Evolutionary conservation across 441 rosid species (phyloP).

Genomic region (Adansonia madagascariensis): DNA sequence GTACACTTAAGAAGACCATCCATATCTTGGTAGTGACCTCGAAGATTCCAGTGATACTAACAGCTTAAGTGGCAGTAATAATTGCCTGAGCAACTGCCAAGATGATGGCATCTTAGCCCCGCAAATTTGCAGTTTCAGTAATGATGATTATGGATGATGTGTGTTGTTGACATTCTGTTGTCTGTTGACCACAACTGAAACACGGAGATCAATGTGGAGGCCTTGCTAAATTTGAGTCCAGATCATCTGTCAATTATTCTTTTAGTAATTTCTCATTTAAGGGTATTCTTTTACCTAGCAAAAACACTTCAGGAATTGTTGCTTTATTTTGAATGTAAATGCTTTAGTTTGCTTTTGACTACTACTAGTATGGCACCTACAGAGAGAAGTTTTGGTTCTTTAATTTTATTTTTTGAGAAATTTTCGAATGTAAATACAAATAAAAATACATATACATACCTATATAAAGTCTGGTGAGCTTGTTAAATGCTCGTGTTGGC

Average conservation of each 20-base stretch:
- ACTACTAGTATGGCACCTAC: not conserved
- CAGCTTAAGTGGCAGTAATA: slow-evolving; percentile 88
- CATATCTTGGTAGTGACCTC: slow-evolving; percentile 71
- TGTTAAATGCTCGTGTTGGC: not conserved
- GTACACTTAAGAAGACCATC: slow-evolving; percentile 71
- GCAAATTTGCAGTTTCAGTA: not conserved
- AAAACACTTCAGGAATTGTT: not conserved
- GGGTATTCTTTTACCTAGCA: slow-evolving; percentile 41
- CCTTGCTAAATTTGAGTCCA: slow-evolving; percentile 72
- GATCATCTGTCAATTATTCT: slow-evolving; percentile 76
- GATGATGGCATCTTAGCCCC: slow-evolving; percentile 69
- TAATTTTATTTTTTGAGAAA: not conserved
- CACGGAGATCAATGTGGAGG: slow-evolving; percentile 88
- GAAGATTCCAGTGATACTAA: slow-evolving; percentile 87
- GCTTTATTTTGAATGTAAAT: not conserved
- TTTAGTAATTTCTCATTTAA: slow-evolving; percentile 98
- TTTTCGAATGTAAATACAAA: not conserved
- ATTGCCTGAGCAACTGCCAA: slow-evolving; percentile 76
- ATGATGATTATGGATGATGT: slow-evolving; percentile 13
- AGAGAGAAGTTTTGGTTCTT: not conserved
- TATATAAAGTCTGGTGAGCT: not conserved
- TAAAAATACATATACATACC: not conserved
- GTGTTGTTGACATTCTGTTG: slow-evolving; percentile 23
- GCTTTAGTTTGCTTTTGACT: not conserved
- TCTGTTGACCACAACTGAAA: slow-evolving; percentile 23